Evolutionary conservation across 306 rosid species (phyloP), one percentile per base, ranked within the genome.

Genomic region (Acmispon strigosus): DNA sequence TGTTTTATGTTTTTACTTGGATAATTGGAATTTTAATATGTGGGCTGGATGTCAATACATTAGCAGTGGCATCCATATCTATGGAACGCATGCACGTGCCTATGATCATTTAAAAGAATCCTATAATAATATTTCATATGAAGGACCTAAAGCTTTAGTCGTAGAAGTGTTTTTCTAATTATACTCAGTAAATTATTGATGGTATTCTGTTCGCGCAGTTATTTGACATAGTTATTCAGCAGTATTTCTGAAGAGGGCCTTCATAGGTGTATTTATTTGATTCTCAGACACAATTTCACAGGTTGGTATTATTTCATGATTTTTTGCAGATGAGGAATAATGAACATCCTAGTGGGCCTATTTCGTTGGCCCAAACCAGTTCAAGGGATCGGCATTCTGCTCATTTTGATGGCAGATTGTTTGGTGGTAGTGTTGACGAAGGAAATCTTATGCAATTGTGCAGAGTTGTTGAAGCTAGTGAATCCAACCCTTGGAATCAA

Each of bases 371-470:
- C 61, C 76, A 72, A 57, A 82, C 64, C 50, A 77, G 78, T 81
- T 78, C 74, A 14, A 80, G 82, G 78, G 89, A 77, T 47, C 62
- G 56, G 18, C 81, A 56, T 9, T 81, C 89, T 76, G 77, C 77
- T 79, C 80, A 63, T 57, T 82, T 81, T 64, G 85, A 83, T 69
- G 79, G 84, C 22, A 80, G 76, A 43, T 58, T 75, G 70, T 76
- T 77, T 58, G 29, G 20, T 51, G 85, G 77, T 62, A 59, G 70
- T 56, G 90, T 80, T 36, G 87, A 87, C 7, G 96, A 89, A 80
- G 98, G 88, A 81, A 90, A 88, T 72, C 92, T 89, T 56, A 69
- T 94, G 88, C 95, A 89, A 37, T 77, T 89, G 73, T 94, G 99
- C 78, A 86, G 85, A 81, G 57, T 89, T 29, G 84, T 89, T 81